Percentiles rank a stretch among this genome's conserved stretches.
These are phyloP conservation scores for Castanea crenata DNA, from an alignment of 306 rosid species.

Conservation along the genomic window DNA sequence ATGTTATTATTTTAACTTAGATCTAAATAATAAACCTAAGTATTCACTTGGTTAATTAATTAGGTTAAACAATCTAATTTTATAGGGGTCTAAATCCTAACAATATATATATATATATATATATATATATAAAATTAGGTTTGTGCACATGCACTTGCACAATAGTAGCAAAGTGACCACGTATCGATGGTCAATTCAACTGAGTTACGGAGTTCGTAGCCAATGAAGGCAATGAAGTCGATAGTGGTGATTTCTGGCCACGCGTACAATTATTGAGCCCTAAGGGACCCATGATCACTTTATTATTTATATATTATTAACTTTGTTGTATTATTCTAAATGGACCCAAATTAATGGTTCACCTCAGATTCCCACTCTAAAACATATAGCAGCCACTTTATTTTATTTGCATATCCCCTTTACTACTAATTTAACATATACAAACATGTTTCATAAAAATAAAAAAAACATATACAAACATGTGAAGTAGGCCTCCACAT, in stretches of 20 bases:
- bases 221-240: neutral
- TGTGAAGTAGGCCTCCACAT: conserved; percentile 23
- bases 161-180: no score
- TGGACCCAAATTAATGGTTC: conserved; percentile 12
- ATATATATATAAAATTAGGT: no score
- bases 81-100: no score
- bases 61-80: no score
- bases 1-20: no score
- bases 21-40: no score
- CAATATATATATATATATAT: no score
- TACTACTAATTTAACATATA: neutral
- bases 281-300: neutral
- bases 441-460: neutral
- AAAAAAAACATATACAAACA: neutral
- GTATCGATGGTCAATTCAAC: no score
- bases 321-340: neutral
- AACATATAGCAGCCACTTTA: neutral
- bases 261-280: neutral
- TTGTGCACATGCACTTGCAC: no score
- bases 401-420: conserved; percentile 25
- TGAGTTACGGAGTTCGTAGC: neutral
- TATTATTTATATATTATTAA: neutral
- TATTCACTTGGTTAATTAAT: no score
- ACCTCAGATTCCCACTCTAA: conserved; percentile 43
- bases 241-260: neutral